phyloP scores from a whole-genome alignment of 805 yeast species.

The Yarrowia sp. region DNA sequence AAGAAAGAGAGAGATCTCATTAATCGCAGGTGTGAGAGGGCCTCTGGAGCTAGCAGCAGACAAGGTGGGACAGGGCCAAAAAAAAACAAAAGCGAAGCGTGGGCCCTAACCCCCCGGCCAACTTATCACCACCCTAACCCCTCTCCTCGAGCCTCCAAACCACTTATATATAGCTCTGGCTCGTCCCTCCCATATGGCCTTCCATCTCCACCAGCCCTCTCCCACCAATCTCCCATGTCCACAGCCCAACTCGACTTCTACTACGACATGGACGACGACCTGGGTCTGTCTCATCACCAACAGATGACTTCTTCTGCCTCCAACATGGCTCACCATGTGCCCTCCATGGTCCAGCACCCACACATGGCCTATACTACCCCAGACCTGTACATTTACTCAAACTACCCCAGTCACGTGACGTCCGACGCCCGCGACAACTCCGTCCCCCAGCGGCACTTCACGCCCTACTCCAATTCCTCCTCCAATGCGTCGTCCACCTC shows the following conservation, averaged over 20 bases:
- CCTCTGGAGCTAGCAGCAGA: no score
- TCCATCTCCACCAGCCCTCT: not conserved
- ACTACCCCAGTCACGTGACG: conserved; percentile 5
- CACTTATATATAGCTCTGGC: conserved; percentile 7
- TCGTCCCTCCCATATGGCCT: not conserved
- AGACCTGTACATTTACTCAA: conserved; percentile 22
- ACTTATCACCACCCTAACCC: conserved; percentile 33
- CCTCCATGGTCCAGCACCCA: not conserved
- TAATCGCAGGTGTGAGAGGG: not conserved
- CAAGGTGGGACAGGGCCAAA: no score
- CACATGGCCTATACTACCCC: conserved; percentile 4
- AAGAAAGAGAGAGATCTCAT: conserved; percentile 8
- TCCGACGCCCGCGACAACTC: conserved; percentile 3
- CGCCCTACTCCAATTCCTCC: conserved; percentile 8
- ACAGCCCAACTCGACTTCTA: conserved; percentile 26
- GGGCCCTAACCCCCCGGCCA: conserved; percentile 6
- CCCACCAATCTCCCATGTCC: not conserved
- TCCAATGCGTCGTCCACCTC: conserved; percentile 9
- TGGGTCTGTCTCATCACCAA: not conserved
- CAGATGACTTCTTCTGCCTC: no score
- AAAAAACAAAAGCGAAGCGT: not conserved
- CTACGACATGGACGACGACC: conserved; percentile 27
- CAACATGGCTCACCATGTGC: not conserved
- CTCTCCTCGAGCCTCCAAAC: conserved; percentile 13
- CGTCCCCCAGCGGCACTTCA: not conserved